Evolutionary conservation across 2,329 filamentous ascomycete species (phyloP), one percentile per base, ranked within the genome.

Genomic region (Ophiostoma pallidulum): DNA sequence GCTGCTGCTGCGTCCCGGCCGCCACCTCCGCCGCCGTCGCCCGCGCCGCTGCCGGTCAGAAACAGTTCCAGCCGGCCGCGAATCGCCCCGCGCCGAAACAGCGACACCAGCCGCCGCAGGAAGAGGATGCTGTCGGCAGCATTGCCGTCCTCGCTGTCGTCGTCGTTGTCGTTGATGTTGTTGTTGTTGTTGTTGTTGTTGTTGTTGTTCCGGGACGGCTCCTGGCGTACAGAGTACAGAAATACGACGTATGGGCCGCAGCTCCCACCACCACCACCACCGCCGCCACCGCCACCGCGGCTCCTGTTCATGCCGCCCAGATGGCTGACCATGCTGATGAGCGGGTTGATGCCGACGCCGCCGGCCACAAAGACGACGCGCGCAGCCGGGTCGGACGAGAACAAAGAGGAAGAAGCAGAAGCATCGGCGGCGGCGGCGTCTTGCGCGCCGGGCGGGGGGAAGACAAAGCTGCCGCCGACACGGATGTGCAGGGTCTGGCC

Each of bases 391-490:
- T 39, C 33, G 7, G 18, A 6, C 10, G 20, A 3, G 6, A 40
- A 54, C 4, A 60, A 57, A 3, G 62, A 72, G 64, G 7, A n/a
- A n/a, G n/a, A n/a, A n/a, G n/a, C n/a, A n/a, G n/a, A n/a, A n/a
- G n/a, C n/a, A n/a, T n/a, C n/a, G n/a, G n/a, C n/a, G n/a, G n/a
- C n/a, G n/a, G n/a, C n/a, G n/a, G n/a, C n/a, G n/a, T n/a, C n/a
- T n/a, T n/a, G 74, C 18, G 70, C 52, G 18, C 64, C 62, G 2
- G 69, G 66, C 0, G 84, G 86, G 0, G 89, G 89, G 70, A 82
- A 94, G 4, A 83, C 74, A 58, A 95, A 95, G 55, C 78, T 82
- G 0, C 89, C 89, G 1, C 89, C 89, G 2, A 92, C 77, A 26
- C 87, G 76, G 26, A 94, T 79, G 1, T 65, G 66, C 13, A 94